phyloP scores from a whole-genome alignment of 2,329 filamentous ascomycete genomes.

The Alternaria panax region DNA sequence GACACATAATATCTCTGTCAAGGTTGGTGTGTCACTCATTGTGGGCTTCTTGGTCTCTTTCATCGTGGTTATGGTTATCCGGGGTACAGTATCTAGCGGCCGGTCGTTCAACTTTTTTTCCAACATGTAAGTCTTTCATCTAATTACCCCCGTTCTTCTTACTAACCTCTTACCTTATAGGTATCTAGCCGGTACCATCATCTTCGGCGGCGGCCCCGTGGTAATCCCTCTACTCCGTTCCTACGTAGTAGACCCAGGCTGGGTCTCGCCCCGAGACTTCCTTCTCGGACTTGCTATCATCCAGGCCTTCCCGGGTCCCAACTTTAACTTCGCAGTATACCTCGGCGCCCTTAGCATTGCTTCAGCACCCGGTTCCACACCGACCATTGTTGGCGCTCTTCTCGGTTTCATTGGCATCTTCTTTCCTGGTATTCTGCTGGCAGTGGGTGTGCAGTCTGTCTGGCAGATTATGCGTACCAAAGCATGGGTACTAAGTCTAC shows the following conservation, averaged over 20 bases:
- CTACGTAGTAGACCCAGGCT: slow-evolving; percentile 69
- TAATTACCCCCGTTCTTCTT: neutral
- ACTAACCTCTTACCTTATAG: neutral
- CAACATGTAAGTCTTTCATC: slow-evolving; percentile 63
- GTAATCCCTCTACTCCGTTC: slow-evolving; percentile 54
- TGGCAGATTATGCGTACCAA: slow-evolving; percentile 51
- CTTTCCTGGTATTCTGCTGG: slow-evolving; percentile 49
- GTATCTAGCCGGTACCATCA: slow-evolving; percentile 70
- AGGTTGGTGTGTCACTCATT: slow-evolving; percentile 49
- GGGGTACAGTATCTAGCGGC: slow-evolving; percentile 51
- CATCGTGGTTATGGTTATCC: slow-evolving; percentile 61
- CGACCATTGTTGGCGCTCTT: slow-evolving; percentile 46
- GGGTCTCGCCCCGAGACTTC: slow-evolving; percentile 75
- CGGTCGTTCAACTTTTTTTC: slow-evolving; percentile 69
- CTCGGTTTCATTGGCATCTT: slow-evolving; percentile 53
- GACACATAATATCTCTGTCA: slow-evolving; percentile 49
- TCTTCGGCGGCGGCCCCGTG: slow-evolving; percentile 57
- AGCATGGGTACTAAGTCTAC: slow-evolving; percentile 41
- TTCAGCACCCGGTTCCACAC: slow-evolving; percentile 29
- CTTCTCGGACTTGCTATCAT: slow-evolving; percentile 75
- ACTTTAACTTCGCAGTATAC: slow-evolving; percentile 62
- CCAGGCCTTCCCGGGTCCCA: slow-evolving; percentile 72
- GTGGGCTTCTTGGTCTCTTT: slow-evolving; percentile 64
- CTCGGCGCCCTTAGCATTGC: slow-evolving; percentile 50
- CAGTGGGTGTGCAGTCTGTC: slow-evolving; percentile 48